Conservation (phyloP, 768 basidiomycete species). For the Mrakia hoshinonis region DNA sequence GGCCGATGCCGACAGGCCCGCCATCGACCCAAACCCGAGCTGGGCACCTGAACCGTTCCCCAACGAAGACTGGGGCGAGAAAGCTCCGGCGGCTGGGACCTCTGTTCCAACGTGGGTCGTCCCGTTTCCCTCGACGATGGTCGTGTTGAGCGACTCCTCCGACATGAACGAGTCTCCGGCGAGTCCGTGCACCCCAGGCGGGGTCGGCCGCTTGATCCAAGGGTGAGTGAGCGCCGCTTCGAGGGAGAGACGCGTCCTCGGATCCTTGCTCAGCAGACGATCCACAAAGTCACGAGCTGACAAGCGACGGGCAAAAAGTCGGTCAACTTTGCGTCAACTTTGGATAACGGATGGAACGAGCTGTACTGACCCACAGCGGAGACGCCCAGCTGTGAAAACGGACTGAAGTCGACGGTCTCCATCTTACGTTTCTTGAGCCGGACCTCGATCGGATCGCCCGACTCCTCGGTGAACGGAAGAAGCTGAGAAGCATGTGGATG, state of each 20-base stretch:
- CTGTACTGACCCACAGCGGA: slow-evolving; percentile 48
- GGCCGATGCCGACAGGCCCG: neutral
- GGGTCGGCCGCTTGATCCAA: slow-evolving; percentile 51
- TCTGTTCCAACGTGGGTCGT: neutral
- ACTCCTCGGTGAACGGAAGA: slow-evolving; percentile 72
- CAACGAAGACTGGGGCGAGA: neutral
- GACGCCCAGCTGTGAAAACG: slow-evolving; percentile 44
- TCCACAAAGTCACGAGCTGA: slow-evolving; percentile 60
- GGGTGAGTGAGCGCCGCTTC: slow-evolving; percentile 59
- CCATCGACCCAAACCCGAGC: neutral
- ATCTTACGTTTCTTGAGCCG: slow-evolving; percentile 45
- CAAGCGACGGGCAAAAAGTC: slow-evolving; percentile 5
- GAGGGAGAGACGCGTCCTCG: slow-evolving; percentile 61
- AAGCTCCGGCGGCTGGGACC: neutral
- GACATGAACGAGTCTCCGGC: neutral
- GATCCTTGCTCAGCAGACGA: slow-evolving; percentile 57
- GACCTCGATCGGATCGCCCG: slow-evolving; percentile 52
- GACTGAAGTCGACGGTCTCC: slow-evolving; percentile 55
- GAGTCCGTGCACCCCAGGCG: neutral
- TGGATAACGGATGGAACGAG: neutral
- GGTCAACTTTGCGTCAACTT: neutral
- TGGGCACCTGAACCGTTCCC: neutral
- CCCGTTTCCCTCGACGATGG: neutral
- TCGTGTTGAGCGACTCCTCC: neutral
- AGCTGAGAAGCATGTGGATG: slow-evolving; percentile 43